These are phyloP conservation scores for Neospermospora avenae DNA, from an alignment of 2,329 filamentous ascomycete genomes.

Conservation along the genomic window DNA sequence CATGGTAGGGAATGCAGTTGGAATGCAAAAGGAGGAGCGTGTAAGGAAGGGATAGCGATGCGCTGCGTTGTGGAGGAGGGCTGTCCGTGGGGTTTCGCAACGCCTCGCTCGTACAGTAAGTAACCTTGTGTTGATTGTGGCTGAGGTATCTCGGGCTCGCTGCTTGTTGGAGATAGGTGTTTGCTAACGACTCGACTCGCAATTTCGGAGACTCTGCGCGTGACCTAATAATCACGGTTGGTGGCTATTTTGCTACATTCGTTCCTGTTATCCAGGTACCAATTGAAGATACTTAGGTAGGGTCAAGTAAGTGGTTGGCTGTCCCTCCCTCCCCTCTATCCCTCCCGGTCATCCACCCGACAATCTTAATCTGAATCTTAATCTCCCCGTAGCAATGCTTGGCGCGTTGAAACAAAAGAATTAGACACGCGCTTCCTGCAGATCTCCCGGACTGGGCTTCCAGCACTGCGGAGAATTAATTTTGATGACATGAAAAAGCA, in stretches of 20 bases:
- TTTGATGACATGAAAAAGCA: not conserved
- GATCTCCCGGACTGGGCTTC: not conserved
- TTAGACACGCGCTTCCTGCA: not conserved
- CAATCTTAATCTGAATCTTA: not conserved
- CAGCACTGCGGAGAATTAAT: not conserved
- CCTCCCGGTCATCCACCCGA: not conserved
- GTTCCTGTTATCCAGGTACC: too few species aligned
- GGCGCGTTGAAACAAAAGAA: not conserved
- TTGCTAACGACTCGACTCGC: not conserved
- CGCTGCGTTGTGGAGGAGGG: not conserved
- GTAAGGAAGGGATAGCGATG: not conserved
- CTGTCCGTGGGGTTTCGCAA: not conserved
- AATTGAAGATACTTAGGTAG: too few species aligned
- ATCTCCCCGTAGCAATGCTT: not conserved
- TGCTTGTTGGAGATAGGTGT: not conserved
- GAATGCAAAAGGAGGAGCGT: not conserved
- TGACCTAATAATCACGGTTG: not conserved
- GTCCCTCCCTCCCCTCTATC: too few species aligned
- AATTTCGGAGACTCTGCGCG: not conserved
- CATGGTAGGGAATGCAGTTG: not conserved
- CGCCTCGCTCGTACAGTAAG: too few species aligned
- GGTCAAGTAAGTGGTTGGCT: too few species aligned
- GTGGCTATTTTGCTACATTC: too few species aligned
- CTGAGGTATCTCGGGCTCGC: not conserved
- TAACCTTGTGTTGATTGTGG: not conserved